Evolutionary conservation across 371 early-diverging fungal genomes (phyloP).

Genomic region (Rhizomucor miehei): DNA sequence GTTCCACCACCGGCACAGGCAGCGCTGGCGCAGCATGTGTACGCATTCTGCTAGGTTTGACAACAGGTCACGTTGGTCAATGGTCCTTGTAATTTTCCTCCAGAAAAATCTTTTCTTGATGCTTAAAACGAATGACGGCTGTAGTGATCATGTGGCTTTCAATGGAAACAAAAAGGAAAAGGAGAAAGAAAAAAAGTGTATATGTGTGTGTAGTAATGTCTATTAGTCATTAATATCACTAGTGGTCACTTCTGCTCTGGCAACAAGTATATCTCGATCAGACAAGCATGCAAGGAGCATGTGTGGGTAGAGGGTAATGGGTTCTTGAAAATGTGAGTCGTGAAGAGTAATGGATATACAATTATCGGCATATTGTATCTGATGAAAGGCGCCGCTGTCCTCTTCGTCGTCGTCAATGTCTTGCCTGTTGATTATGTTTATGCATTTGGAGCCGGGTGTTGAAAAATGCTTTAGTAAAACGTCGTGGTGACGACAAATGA

Average conservation of each 20-base stretch:
- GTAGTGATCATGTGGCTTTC: no score
- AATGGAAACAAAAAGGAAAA: no score
- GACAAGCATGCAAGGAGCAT: constrained; percentile 31
- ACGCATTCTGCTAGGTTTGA: constrained; percentile 18
- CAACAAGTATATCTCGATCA: constrained; percentile 33
- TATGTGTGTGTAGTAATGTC: no score
- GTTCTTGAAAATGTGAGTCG: constrained; percentile 33
- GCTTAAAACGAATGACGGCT: no score
- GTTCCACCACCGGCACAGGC: not conserved
- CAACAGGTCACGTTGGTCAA: constrained; percentile 23
- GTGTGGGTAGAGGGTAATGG: constrained; percentile 27
- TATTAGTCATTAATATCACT: no score
- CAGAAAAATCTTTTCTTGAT: no score
- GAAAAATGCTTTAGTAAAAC: constrained; percentile 4
- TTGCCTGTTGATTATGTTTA: not conserved
- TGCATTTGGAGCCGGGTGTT: not conserved
- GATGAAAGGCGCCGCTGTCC: constrained; percentile 17
- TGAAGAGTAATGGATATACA: constrained; percentile 21
- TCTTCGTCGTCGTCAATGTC: constrained; percentile 27
- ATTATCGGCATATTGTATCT: constrained; percentile 20
- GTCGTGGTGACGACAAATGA: constrained; percentile 30
- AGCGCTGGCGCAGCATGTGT: constrained; percentile 14
- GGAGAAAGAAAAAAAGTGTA: no score
- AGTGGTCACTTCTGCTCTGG: constrained; percentile 13
- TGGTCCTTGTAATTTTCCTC: constrained; percentile 5